phyloP scores from a whole-genome alignment of 2,329 filamentous ascomycete genomes.

The Fusarium agapanthi region DNA sequence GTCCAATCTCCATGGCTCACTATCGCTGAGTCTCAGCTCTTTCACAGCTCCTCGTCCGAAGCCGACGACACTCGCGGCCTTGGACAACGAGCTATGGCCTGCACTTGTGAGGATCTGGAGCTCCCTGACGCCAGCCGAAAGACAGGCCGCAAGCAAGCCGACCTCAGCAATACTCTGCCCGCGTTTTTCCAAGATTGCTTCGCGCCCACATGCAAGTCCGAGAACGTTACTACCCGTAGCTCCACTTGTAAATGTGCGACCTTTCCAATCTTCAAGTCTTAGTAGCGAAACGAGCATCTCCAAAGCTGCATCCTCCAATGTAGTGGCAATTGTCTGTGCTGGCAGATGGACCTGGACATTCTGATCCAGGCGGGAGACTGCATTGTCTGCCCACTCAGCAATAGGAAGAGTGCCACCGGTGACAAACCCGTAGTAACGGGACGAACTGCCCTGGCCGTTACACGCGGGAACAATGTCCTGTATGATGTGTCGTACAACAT shows the following conservation, averaged over 20 bases:
- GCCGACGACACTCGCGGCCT: constrained; percentile 84
- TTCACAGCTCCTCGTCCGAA: constrained; percentile 76
- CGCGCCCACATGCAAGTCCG: constrained; percentile 72
- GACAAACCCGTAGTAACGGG: constrained; percentile 88
- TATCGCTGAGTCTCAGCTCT: constrained; percentile 60
- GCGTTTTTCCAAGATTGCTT: constrained; percentile 63
- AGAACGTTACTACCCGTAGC: constrained; percentile 84
- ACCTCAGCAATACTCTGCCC: constrained; percentile 67
- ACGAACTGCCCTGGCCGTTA: constrained; percentile 69
- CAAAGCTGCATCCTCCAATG: constrained; percentile 78
- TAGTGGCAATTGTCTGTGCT: constrained; percentile 76
- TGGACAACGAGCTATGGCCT: constrained; percentile 84
- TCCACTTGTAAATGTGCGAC: constrained; percentile 65
- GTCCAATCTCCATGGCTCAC: constrained; percentile 75
- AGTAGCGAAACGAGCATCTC: constrained; percentile 75
- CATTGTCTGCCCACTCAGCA: constrained; percentile 81
- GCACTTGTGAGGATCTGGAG: constrained; percentile 83
- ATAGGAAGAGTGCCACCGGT: constrained; percentile 83
- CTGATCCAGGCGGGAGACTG: constrained; percentile 84
- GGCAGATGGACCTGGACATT: constrained; percentile 86
- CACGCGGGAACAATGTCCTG: constrained; percentile 65
- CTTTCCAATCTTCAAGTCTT: constrained; percentile 67
- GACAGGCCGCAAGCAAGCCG: constrained; percentile 74
- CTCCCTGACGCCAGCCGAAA: constrained; percentile 67
- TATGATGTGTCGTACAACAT: constrained; percentile 53